Base-by-base conservation (phyloP, 2,329 filamentous ascomycete species). In the Penicillium sp. region DNA sequence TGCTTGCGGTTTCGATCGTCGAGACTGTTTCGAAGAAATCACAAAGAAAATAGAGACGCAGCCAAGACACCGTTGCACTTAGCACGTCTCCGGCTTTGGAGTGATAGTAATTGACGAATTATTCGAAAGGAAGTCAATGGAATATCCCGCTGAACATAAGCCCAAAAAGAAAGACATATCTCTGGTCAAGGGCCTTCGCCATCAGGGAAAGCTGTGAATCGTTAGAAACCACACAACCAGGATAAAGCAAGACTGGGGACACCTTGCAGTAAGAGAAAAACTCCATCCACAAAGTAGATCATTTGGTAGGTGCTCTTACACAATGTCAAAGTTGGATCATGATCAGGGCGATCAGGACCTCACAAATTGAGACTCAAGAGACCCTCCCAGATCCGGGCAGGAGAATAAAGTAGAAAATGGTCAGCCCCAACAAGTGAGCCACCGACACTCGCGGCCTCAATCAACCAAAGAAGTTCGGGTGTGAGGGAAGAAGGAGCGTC, bases 81-180 rank as follows among this genome's bases (percentile, higher is more conserved):
- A 54, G 48, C 35, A 47, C 28, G 40, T 46, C 42, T 51, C 50
- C 42, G 36, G 41, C 46, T 48, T 50, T 44, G 45, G 43, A 48
- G 43, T 45, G 27, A 35, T 52, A 30, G 48, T 53, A 50, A 50
- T 48, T 48, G 48, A 48, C 40, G 52, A 48, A 57, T 56, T 52
- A 57, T 57, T 55, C 39, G 50, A 61, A 56, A 55, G 47, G 46
- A 59, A 49, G 55, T 61, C 57, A 57, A 56, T 65, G 57, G 54
- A 55, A 57, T 54, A 62, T 60, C 55, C 60, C 59, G 56, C 53
- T 65, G 64, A 62, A 65, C 60, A 61, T 56, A 64, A 61, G 57
- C 54, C 59, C 56, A 59, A 60, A 65, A 60, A 61, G 54, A 63
- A 60, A 60, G 64, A 63, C 64, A 68, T 67, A 61, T 67, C 65